Conservation (phyloP, 345 rosid species). For the Conringia planisiliqua region DNA sequence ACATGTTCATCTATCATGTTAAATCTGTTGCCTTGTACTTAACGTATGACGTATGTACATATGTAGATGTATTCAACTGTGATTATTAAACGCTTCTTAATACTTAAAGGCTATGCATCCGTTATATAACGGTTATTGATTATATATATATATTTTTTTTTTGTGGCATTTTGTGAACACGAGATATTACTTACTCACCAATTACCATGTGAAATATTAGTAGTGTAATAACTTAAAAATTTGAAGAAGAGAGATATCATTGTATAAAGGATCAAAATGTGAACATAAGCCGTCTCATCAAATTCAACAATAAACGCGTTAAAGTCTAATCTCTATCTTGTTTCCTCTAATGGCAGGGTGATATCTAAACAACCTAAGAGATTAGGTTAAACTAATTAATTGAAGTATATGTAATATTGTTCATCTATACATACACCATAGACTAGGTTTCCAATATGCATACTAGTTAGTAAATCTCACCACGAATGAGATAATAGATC, state of each 20-base stretch:
- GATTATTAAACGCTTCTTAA: slow-evolving; percentile 23
- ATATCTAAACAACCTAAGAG: slow-evolving; percentile 9
- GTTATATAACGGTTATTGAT: slow-evolving; percentile 12
- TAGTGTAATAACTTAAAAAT: not conserved
- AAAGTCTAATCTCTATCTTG: not conserved
- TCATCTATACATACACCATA: not conserved
- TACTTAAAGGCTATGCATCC: not conserved
- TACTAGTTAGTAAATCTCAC: not conserved
- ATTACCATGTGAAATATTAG: slow-evolving; percentile 19
- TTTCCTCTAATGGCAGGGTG: slow-evolving; percentile 13
- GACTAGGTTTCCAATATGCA: slow-evolving; percentile 12
- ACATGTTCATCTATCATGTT: not conserved
- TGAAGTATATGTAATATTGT: not conserved
- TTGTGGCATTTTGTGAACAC: slow-evolving; percentile 22
- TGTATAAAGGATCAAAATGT: slow-evolving; percentile 24
- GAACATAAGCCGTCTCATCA: slow-evolving; percentile 16
- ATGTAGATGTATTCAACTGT: not conserved
- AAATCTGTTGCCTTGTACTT: not conserved
- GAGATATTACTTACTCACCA: slow-evolving; percentile 8
- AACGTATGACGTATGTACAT: not conserved
- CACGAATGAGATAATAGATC: not conserved
- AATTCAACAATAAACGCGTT: slow-evolving; percentile 19
- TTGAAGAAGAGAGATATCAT: not conserved
- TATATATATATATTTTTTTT: not conserved
- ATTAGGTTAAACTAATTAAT: slow-evolving; percentile 18